These are phyloP conservation scores for Colletotrichum chrysophilum DNA, from an alignment of 2,329 filamentous ascomycete species.

Conservation along the genomic window DNA sequence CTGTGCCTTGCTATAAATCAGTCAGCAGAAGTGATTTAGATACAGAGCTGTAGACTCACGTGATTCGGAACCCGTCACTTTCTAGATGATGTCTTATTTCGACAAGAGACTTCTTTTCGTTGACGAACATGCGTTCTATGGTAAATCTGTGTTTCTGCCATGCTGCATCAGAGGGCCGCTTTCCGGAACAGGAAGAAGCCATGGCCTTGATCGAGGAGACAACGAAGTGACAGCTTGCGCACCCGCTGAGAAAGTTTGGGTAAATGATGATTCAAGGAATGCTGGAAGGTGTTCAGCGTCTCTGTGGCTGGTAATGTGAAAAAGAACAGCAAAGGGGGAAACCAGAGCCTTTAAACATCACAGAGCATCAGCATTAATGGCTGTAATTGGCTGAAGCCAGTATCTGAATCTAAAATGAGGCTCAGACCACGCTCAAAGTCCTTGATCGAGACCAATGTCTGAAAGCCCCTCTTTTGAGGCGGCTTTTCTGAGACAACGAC, in stretches of 20 bases:
- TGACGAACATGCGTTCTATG: not conserved
- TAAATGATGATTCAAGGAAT: fast-evolving
- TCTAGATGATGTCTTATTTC: not conserved
- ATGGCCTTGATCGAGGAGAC: not conserved
- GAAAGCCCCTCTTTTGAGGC: not conserved
- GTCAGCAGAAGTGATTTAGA: not conserved
- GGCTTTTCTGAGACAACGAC: fast-evolving
- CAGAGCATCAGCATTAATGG: too few relatives aligned
- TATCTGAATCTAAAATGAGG: not conserved
- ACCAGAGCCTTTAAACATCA: too few relatives aligned
- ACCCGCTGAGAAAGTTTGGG: too few relatives aligned
- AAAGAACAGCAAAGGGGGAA: not conserved
- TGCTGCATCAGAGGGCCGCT: not conserved
- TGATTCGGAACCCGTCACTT: not conserved
- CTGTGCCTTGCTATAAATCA: not conserved
- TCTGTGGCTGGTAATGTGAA: too few relatives aligned
- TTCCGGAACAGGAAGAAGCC: not conserved
- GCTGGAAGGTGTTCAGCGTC: too few relatives aligned
- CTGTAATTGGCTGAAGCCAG: not conserved
- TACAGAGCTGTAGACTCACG: not conserved
- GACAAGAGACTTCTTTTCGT: not conserved
- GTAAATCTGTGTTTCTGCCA: not conserved
- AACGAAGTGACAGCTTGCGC: too few relatives aligned
- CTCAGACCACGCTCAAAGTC: not conserved
- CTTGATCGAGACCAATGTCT: too few relatives aligned